Conservation (phyloP, 2,329 filamentous ascomycete genomes). For the Ophiocordyceps camponoti-floridani region DNA sequence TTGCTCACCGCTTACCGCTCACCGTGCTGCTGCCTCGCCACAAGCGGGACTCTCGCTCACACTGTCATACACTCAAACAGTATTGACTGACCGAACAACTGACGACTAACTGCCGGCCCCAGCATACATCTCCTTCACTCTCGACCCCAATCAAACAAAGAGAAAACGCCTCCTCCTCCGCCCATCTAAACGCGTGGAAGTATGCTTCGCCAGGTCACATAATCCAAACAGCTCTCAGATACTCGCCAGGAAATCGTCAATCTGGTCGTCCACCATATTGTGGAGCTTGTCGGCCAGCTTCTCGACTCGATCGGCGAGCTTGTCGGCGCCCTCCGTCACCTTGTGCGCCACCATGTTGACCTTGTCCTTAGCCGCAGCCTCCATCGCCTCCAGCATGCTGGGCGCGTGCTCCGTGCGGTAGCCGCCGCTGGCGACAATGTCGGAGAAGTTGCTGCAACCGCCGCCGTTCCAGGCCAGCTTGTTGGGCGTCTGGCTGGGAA, state of each 20-base stretch:
- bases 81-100: too few relatives aligned
- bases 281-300: slow-evolving; percentile 43
- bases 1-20: too few relatives aligned
- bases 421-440: slow-evolving; percentile 58
- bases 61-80: too few relatives aligned
- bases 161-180: background rate
- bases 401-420: slow-evolving; percentile 39
- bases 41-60: too few relatives aligned
- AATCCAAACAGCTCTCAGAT: background rate
- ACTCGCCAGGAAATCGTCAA: background rate
- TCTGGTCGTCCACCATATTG: slow-evolving; percentile 16
- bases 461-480: slow-evolving; percentile 98
- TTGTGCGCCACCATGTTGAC: slow-evolving; percentile 40
- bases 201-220: background rate
- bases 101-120: too few relatives aligned
- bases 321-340: slow-evolving; percentile 34
- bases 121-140: too few relatives aligned
- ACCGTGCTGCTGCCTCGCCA: too few relatives aligned
- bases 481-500: slow-evolving; percentile 79
- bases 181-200: background rate
- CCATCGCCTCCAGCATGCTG: slow-evolving; percentile 36
- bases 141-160: background rate
- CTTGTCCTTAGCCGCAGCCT: slow-evolving; percentile 40
- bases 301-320: slow-evolving; percentile 36
- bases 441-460: slow-evolving; percentile 76